Percentiles rank a stretch among this genome's conserved stretches.
These are phyloP conservation scores for Neurospora sp. DNA, from an alignment of 495 filamentous ascomycete species.

Conservation along the genomic window DNA sequence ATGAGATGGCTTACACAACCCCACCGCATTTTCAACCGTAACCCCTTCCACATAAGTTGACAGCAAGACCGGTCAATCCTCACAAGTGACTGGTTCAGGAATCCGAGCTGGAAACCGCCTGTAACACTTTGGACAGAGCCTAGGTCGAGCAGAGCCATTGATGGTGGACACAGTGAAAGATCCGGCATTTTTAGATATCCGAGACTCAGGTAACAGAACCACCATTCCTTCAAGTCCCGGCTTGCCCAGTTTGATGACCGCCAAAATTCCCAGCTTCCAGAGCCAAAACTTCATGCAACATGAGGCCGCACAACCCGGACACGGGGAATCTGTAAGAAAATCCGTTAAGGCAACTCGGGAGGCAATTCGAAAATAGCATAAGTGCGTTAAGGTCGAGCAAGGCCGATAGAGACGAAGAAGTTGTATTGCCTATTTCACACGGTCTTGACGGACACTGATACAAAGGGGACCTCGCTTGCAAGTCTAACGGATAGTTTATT, in stretches of 20 bases:
- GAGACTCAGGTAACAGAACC: neutral
- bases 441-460: conserved; percentile 32
- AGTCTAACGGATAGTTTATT: conserved; percentile 27
- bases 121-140: neutral
- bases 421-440: conserved; percentile 38
- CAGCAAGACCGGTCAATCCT: neutral
- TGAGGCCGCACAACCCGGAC: neutral
- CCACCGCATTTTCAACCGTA: neutral
- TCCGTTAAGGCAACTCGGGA: neutral
- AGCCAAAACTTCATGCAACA: neutral
- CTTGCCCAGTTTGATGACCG: neutral
- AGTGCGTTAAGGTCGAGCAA: neutral
- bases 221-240: neutral
- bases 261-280: neutral
- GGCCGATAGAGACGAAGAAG: conserved; percentile 7
- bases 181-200: neutral
- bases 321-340: neutral
- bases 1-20: neutral
- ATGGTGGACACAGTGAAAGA: neutral
- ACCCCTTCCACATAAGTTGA: neutral
- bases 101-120: neutral
- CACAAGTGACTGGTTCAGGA: neutral
- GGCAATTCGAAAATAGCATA: neutral
- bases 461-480: conserved; percentile 37
- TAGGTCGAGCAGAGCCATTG: neutral